Conservation (phyloP, 2,329 filamentous ascomycete genomes). For the Gliomastix tumulicola region DNA sequence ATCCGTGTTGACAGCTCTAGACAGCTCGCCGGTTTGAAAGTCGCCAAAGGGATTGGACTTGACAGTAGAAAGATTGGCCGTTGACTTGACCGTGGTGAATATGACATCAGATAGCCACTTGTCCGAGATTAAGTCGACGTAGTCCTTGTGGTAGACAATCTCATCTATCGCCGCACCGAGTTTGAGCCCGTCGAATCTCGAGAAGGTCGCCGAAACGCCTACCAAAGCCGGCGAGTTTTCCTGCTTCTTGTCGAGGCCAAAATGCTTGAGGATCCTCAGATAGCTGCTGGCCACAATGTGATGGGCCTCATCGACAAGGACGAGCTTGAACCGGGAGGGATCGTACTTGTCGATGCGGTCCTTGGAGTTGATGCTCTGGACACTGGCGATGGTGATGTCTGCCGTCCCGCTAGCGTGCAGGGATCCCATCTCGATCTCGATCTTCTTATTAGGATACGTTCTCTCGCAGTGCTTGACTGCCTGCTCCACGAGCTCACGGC, state of each 20-base stretch:
- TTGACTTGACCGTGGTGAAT: constrained; percentile 86
- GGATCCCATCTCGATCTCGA: constrained; percentile 90
- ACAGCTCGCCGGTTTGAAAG: constrained; percentile 73
- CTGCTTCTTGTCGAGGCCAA: constrained; percentile 53
- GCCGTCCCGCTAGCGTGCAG: constrained; percentile 69
- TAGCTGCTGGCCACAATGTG: constrained; percentile 88
- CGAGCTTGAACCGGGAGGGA: constrained; percentile 72
- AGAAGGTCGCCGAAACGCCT: constrained; percentile 79
- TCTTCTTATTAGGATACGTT: constrained; percentile 70
- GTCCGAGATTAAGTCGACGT: constrained; percentile 66
- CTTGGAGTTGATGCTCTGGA: constrained; percentile 74
- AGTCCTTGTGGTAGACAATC: constrained; percentile 87
- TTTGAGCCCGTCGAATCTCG: constrained; percentile 73
- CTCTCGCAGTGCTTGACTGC: constrained; percentile 76
- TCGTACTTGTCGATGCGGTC: constrained; percentile 79
- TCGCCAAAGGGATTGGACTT: constrained; percentile 59
- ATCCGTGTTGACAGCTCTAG: constrained; percentile 73
- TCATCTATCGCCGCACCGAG: constrained; percentile 84
- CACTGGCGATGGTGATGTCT: constrained; percentile 89
- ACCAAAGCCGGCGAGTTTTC: constrained; percentile 57
- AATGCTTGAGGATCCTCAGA: constrained; percentile 67
- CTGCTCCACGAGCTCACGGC: constrained; percentile 90
- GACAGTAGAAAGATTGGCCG: constrained; percentile 70
- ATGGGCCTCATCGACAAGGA: constrained; percentile 94
- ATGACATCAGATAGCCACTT: constrained; percentile 90